These are phyloP conservation scores for Pisolithus tinctorius DNA, from an alignment of 768 basidiomycete species.

Conservation along the genomic window DNA sequence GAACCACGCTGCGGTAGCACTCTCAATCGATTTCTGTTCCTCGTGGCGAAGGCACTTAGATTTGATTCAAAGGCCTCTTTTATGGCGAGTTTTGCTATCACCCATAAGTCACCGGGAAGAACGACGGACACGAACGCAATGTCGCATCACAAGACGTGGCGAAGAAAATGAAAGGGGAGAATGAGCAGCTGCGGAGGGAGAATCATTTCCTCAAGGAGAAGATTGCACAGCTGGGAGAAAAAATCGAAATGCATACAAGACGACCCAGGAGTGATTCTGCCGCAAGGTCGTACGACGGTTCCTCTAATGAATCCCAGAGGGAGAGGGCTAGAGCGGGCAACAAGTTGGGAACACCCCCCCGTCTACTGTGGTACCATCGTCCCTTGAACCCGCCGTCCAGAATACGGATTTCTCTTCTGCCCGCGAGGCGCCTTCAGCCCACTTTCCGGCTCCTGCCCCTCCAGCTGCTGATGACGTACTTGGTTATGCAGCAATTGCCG, in stretches of 20 bases:
- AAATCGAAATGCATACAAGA: slow-evolving; percentile 43
- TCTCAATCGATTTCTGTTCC: no score
- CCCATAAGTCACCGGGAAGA: no score
- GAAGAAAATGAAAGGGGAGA: slow-evolving; percentile 83
- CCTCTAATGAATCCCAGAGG: slow-evolving; percentile 19
- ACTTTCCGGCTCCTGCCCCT: slow-evolving; percentile 24
- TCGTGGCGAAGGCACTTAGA: no score
- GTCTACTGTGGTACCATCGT: slow-evolving; percentile 45
- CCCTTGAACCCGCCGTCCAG: slow-evolving; percentile 39
- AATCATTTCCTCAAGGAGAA: slow-evolving; percentile 54
- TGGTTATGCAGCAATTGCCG: slow-evolving; percentile 28
- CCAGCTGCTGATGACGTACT: slow-evolving; percentile 26
- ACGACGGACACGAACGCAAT: slow-evolving; percentile 48
- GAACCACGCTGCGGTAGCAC: no score
- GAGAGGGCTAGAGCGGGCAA: slow-evolving; percentile 33
- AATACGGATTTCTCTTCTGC: slow-evolving; percentile 28
- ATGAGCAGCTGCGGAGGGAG: slow-evolving; percentile 65
- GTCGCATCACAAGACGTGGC: slow-evolving; percentile 78
- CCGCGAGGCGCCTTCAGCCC: slow-evolving; percentile 18
- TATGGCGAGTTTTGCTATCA: no score
- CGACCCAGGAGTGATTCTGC: slow-evolving; percentile 51
- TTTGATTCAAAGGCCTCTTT: no score
- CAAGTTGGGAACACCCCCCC: slow-evolving; percentile 28
- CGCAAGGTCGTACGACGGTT: slow-evolving; percentile 20
- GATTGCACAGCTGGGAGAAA: slow-evolving; percentile 29